Percentiles rank a stretch among this genome's conserved stretches.
Evolutionary conservation across 345 rosid genomes (phyloP).

Genomic region (Heritiera littoralis): DNA sequence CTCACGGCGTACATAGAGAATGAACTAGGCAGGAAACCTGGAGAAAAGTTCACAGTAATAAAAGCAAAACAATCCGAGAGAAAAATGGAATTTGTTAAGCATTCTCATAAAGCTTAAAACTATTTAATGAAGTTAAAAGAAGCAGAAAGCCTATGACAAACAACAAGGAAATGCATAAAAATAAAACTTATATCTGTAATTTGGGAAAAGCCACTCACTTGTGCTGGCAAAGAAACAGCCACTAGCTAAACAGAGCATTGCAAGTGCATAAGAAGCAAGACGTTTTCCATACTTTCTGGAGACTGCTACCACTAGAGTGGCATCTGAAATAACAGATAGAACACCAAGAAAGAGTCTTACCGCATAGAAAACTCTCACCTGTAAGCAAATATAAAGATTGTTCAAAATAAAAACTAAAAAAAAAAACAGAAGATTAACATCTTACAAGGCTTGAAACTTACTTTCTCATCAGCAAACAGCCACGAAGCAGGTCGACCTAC

Average conservation of each 20-base stretch:
- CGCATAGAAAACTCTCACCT: conserved; percentile 95
- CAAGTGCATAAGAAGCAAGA: conserved; percentile 82
- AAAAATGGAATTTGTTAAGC: not conserved
- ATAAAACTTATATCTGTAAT: not conserved
- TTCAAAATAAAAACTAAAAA: not conserved
- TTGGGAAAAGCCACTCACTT: conserved; percentile 54
- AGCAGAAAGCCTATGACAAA: conserved; percentile 1
- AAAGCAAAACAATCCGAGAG: conserved; percentile 1
- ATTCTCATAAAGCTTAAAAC: not conserved
- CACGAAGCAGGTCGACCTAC: conserved; percentile 83
- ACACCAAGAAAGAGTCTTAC: conserved; percentile 89
- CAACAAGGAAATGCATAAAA: not conserved
- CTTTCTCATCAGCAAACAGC: conserved; percentile 84
- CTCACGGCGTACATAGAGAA: conserved; percentile 97
- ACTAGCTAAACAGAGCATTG: conserved; percentile 95
- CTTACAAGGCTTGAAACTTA: conserved; percentile 33
- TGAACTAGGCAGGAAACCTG: conserved; percentile 97
- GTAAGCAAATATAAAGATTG: conserved; percentile 15
- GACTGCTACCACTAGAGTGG: conserved; percentile 83
- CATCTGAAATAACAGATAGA: conserved; percentile 76
- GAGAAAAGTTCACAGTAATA: conserved; percentile 11
- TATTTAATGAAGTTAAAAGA: not conserved
- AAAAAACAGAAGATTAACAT: not conserved
- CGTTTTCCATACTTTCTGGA: conserved; percentile 93
- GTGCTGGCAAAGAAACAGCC: conserved; percentile 99